Percentiles rank a stretch among this genome's conserved stretches.
These are phyloP conservation scores for Fusarium nanum DNA, from an alignment of 2,329 filamentous ascomycete species.

Conservation along the genomic window DNA sequence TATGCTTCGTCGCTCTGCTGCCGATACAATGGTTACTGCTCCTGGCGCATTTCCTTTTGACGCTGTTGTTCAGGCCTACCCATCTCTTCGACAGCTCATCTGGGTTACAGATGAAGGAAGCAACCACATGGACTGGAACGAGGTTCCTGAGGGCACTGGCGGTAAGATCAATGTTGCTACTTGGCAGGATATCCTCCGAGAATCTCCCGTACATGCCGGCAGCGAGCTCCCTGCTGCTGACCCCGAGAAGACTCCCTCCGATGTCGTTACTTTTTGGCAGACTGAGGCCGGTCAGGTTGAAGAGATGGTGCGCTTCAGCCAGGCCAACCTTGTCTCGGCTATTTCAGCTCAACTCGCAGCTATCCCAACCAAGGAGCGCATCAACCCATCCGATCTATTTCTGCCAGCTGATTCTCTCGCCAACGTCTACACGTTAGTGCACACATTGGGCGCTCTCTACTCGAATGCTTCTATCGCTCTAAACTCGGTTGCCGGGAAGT, in stretches of 20 bases:
- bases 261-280: slow-evolving; percentile 76
- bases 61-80: slow-evolving; percentile 74
- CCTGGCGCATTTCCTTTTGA: slow-evolving; percentile 90
- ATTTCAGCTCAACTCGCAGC: slow-evolving; percentile 81
- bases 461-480: slow-evolving; percentile 87
- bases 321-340: slow-evolving; percentile 87
- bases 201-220: slow-evolving; percentile 69
- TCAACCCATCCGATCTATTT: slow-evolving; percentile 81
- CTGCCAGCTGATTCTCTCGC: slow-evolving; percentile 85
- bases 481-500: slow-evolving; percentile 84
- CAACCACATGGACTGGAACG: slow-evolving; percentile 94
- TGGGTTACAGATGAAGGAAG: slow-evolving; percentile 95
- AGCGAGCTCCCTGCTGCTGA: slow-evolving; percentile 73
- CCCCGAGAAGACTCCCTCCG: slow-evolving; percentile 63
- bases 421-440: slow-evolving; percentile 79
- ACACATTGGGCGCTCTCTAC: slow-evolving; percentile 85
- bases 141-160: slow-evolving; percentile 81
- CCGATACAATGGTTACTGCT: slow-evolving; percentile 84
- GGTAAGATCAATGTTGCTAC: slow-evolving; percentile 84
- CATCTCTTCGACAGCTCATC: slow-evolving; percentile 79
- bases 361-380: slow-evolving; percentile 78
- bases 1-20: slow-evolving; percentile 77
- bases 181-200: slow-evolving; percentile 89
- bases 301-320: slow-evolving; percentile 84
- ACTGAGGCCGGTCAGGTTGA: slow-evolving; percentile 62